These are phyloP conservation scores for Hymenoscyphus scutula DNA, from an alignment of 2,329 filamentous ascomycete species.

Conservation along the genomic window DNA sequence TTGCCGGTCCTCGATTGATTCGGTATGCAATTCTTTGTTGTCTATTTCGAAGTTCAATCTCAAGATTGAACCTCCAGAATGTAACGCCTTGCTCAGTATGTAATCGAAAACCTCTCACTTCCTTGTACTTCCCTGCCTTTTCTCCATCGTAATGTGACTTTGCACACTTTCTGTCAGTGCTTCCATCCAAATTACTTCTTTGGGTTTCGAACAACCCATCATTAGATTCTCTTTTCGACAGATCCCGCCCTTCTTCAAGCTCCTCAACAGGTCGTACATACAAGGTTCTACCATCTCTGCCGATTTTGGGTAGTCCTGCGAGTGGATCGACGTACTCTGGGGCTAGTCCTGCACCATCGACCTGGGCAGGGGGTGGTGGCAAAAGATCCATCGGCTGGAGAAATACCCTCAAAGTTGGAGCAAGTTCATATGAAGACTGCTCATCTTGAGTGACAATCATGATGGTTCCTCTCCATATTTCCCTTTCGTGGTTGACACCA, in stretches of 20 bases:
- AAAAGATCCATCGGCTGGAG: slow-evolving; percentile 81
- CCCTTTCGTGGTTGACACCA: slow-evolving; percentile 51
- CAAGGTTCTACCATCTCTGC: slow-evolving; percentile 78
- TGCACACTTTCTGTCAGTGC: slow-evolving; percentile 51
- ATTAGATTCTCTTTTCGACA: slow-evolving; percentile 77
- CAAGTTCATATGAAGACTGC: slow-evolving; percentile 76
- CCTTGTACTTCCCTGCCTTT: slow-evolving; percentile 74
- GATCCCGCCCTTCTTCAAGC: slow-evolving; percentile 72
- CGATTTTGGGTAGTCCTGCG: slow-evolving; percentile 81
- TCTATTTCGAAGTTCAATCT: slow-evolving; percentile 75
- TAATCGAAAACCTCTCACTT: slow-evolving; percentile 77
- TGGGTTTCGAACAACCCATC: slow-evolving; percentile 76
- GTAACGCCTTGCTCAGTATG: slow-evolving; percentile 85
- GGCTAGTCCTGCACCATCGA: slow-evolving; percentile 64
- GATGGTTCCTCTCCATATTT: slow-evolving; percentile 89
- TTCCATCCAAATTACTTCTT: slow-evolving; percentile 52
- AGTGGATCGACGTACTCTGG: slow-evolving; percentile 87
- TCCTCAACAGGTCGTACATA: slow-evolving; percentile 90
- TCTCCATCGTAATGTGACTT: slow-evolving; percentile 69
- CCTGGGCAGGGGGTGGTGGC: slow-evolving; percentile 70
- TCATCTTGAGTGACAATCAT: slow-evolving; percentile 93
- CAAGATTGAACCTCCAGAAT: slow-evolving; percentile 96
- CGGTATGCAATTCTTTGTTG: slow-evolving; percentile 91
- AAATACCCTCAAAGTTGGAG: slow-evolving; percentile 81
- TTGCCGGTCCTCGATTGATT: slow-evolving; percentile 85